Percentiles rank a stretch among this genome's conserved stretches.
Conservation (phyloP, 768 basidiomycete genomes). For the Mycena pura region DNA sequence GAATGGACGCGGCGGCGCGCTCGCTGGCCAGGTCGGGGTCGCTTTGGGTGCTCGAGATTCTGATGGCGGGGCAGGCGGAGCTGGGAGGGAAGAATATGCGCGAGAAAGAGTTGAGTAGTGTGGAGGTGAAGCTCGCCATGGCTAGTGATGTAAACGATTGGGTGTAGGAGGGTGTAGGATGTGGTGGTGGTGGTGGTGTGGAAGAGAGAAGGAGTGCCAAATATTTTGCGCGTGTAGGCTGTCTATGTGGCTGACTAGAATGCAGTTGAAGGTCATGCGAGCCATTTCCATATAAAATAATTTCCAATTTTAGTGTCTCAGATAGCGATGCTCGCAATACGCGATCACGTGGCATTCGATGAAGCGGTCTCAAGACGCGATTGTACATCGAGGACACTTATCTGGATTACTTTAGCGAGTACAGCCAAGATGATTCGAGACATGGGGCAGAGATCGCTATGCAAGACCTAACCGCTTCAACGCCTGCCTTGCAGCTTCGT, state of each 20-base stretch:
- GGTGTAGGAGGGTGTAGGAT: conserved; percentile 5
- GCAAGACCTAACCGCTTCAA: conserved; percentile 27
- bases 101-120: conserved; percentile 23
- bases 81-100: conserved; percentile 18
- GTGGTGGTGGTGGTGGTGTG: conserved; percentile 3
- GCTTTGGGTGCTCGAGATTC: conserved; percentile 11
- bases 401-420: too few relatives aligned
- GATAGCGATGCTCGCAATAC: too few relatives aligned
- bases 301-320: too few relatives aligned
- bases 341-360: too few relatives aligned
- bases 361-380: too few relatives aligned
- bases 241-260: conserved; percentile 8
- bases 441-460: conserved; percentile 4
- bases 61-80: background rate
- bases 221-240: background rate
- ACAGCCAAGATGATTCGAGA: too few relatives aligned
- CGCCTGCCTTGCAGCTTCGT: conserved; percentile 63
- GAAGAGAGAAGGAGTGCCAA: conserved; percentile 1
- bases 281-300: too few relatives aligned
- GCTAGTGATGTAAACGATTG: background rate
- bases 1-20: background rate
- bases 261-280: background rate
- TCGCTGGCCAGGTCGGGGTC: conserved; percentile 5
- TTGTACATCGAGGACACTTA: too few relatives aligned
- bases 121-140: conserved; percentile 21